These are phyloP conservation scores for Aspergillus sp. DNA, from an alignment of 2,329 filamentous ascomycete genomes.

Conservation along the genomic window DNA sequence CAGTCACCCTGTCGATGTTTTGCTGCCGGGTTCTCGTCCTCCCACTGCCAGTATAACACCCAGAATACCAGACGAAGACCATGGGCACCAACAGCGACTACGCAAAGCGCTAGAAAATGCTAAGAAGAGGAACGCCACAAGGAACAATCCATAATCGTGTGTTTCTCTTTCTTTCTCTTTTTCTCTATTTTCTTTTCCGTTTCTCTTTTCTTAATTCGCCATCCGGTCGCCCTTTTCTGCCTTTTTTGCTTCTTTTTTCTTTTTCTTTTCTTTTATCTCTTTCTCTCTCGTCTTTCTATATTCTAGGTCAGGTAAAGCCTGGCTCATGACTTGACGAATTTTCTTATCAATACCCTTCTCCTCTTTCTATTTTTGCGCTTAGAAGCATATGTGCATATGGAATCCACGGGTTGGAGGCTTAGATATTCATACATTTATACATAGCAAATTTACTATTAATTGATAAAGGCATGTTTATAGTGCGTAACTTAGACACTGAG, in stretches of 20 bases:
- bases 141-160: constrained; percentile 11
- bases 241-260: background rate
- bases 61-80: constrained; percentile 22
- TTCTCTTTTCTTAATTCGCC: too few relatives aligned
- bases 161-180: background rate
- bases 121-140: constrained; percentile 49
- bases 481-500: too few relatives aligned
- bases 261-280: background rate
- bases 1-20: constrained; percentile 10
- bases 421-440: too few relatives aligned
- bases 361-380: background rate
- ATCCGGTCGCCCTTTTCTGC: too few relatives aligned
- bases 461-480: too few relatives aligned
- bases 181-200: background rate
- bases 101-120: constrained; percentile 49
- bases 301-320: background rate
- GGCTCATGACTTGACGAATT: constrained; percentile 16
- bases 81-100: constrained; percentile 44
- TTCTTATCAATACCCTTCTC: constrained; percentile 9
- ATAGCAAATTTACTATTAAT: too few relatives aligned
- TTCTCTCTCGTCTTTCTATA: background rate
- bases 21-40: constrained; percentile 22
- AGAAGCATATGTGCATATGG: background rate
- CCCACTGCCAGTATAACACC: constrained; percentile 13
- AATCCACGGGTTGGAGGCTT: constrained; percentile 26